Evolutionary conservation across 495 filamentous ascomycete species (phyloP).

Genomic region (Astrothelium macrocarpum): DNA sequence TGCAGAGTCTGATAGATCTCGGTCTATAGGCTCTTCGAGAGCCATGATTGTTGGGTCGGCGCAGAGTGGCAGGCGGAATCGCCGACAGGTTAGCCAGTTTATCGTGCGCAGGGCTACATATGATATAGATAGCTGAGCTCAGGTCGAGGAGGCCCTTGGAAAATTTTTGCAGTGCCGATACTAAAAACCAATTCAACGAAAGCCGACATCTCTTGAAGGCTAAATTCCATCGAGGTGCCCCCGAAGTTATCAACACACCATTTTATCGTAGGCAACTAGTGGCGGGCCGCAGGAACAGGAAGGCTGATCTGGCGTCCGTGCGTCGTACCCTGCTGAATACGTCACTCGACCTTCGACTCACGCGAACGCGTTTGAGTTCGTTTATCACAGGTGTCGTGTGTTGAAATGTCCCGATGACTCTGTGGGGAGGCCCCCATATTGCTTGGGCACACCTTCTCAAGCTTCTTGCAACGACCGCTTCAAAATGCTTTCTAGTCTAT

Average conservation of each 20-base stretch:
- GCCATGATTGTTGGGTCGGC: neutral
- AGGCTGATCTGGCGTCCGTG: neutral
- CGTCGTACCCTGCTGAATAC: neutral
- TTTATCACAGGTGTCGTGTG: neutral
- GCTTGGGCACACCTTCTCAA: neutral
- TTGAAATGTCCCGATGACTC: neutral
- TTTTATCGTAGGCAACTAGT: neutral
- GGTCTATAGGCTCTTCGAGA: neutral
- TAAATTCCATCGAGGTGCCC: too few relatives aligned
- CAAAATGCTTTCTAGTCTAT: conserved; percentile 3
- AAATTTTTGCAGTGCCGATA: too few relatives aligned
- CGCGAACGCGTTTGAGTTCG: neutral
- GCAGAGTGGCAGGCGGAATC: too few relatives aligned
- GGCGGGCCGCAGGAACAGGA: neutral
- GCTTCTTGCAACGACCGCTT: neutral
- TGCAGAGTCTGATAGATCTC: neutral
- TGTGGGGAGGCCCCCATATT: neutral
- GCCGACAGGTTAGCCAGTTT: too few relatives aligned
- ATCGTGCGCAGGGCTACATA: too few relatives aligned
- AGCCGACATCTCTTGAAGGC: too few relatives aligned
- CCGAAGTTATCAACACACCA: too few relatives aligned
- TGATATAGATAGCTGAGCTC: too few relatives aligned
- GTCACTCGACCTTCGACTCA: neutral
- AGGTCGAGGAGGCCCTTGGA: too few relatives aligned
- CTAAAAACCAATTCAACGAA: too few relatives aligned